Conservation (phyloP, 805 yeast species). For the Naumovozyma castellii region DNA sequence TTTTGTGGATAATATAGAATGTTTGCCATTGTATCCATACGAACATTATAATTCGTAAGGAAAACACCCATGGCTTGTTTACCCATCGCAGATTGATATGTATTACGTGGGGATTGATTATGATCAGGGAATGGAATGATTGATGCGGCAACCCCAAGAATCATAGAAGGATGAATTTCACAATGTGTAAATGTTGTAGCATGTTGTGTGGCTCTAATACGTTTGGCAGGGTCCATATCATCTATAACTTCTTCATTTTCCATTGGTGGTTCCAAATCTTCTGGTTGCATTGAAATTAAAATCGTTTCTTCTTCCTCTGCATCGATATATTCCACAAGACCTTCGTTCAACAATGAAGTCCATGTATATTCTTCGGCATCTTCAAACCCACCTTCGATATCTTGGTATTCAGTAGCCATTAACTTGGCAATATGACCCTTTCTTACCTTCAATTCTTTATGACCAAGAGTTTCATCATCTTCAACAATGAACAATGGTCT, state of each 20-base stretch:
- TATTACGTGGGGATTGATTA: constrained; percentile 98
- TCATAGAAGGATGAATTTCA: constrained; percentile 98
- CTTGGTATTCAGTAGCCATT: constrained; percentile 52
- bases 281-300: constrained; percentile 98
- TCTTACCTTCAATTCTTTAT: constrained; percentile 63
- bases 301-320: constrained; percentile 99
- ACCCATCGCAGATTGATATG: constrained; percentile 99
- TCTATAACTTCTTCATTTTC: constrained; percentile 34
- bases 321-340: constrained; percentile 92
- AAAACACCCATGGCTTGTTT: constrained; percentile 99
- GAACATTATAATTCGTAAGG: constrained; percentile 85
- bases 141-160: constrained; percentile 95
- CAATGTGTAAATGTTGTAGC: constrained; percentile 91
- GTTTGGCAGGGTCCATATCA: constrained; percentile 47
- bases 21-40: constrained; percentile 99
- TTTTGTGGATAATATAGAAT: constrained; percentile 95
- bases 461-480: constrained; percentile 61
- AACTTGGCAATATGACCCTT: constrained; percentile 76
- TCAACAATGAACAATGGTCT: constrained; percentile 92
- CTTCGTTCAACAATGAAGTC: constrained; percentile 73
- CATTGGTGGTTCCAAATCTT: constrained; percentile 73
- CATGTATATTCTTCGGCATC: constrained; percentile 65
- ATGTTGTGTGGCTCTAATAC: constrained; percentile 69
- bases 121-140: constrained; percentile 99
- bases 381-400: constrained; percentile 40